These are phyloP conservation scores for Psilocybe subaeruginosa DNA, from an alignment of 768 basidiomycete species.

Conservation along the genomic window DNA sequence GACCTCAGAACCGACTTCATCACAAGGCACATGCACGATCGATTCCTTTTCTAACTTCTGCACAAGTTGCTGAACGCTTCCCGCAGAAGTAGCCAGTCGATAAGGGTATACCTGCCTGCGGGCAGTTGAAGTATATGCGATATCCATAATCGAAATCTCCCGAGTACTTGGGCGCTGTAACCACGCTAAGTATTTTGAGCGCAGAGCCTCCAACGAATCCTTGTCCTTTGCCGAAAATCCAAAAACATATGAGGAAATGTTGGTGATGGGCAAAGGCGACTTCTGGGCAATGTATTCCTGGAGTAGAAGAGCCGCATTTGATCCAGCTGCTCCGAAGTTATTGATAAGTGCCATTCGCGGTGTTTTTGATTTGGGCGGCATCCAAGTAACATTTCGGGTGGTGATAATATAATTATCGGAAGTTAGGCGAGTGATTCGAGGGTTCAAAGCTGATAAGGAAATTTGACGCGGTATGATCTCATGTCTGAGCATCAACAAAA, in stretches of 20 bases:
- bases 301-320: constrained; percentile 63
- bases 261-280: constrained; percentile 1
- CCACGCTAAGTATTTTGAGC: constrained; percentile 49
- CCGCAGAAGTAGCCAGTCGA: constrained; percentile 54
- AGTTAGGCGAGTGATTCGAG: constrained; percentile 50
- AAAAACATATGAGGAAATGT: constrained; percentile 42
- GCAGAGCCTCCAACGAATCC: constrained; percentile 48
- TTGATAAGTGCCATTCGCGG: constrained; percentile 64
- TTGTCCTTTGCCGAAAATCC: constrained; percentile 66
- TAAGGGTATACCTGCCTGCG: constrained; percentile 59
- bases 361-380: constrained; percentile 27
- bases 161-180: constrained; percentile 35
- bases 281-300: constrained; percentile 48
- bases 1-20: constrained; percentile 33
- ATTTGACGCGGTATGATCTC: constrained; percentile 61
- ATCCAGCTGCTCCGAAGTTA: constrained; percentile 78
- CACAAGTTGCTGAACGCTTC: constrained; percentile 46
- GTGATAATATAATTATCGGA: constrained; percentile 54
- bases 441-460: constrained; percentile 59
- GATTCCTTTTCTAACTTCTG: constrained; percentile 41
- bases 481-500: constrained; percentile 68
- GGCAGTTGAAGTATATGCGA: constrained; percentile 71
- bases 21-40: constrained; percentile 29
- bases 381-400: constrained; percentile 44
- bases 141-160: constrained; percentile 40